These are phyloP conservation scores for Volutella citrinella DNA, from an alignment of 2,329 filamentous ascomycete genomes.

Conservation along the genomic window DNA sequence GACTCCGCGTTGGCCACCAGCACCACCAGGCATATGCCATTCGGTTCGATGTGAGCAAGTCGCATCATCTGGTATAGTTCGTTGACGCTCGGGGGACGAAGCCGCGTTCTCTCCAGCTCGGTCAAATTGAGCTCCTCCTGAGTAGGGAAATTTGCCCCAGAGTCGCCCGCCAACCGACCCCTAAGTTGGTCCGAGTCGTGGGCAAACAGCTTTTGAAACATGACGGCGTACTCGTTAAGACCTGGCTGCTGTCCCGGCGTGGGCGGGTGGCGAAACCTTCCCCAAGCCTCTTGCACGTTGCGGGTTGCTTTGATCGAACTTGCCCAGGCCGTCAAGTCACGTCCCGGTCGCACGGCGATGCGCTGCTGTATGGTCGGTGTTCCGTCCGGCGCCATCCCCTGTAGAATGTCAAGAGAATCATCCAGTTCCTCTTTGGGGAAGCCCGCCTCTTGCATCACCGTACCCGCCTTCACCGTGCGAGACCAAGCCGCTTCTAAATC, in stretches of 20 bases:
- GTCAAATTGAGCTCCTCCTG: slow-evolving; percentile 49
- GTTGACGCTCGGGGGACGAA: slow-evolving; percentile 56
- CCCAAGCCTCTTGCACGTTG: slow-evolving; percentile 61
- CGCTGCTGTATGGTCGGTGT: slow-evolving; percentile 56
- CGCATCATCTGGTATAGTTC: slow-evolving; percentile 61
- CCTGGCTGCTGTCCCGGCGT: slow-evolving; percentile 32
- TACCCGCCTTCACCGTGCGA: slow-evolving; percentile 49
- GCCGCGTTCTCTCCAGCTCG: slow-evolving; percentile 62
- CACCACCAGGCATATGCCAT: slow-evolving; percentile 49
- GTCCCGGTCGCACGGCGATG: slow-evolving; percentile 14
- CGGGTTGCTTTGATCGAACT: slow-evolving; percentile 56
- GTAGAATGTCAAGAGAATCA: slow-evolving; percentile 47
- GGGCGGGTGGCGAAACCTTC: slow-evolving; percentile 40
- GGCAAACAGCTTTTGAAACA: slow-evolving; percentile 55
- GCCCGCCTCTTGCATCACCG: slow-evolving; percentile 55
- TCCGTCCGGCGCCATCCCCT: slow-evolving; percentile 47
- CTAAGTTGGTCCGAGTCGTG: slow-evolving; percentile 24
- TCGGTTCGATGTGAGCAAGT: slow-evolving; percentile 44
- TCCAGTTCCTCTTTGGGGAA: slow-evolving; percentile 48
- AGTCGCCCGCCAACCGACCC: slow-evolving; percentile 56
- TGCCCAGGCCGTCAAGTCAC: slow-evolving; percentile 44
- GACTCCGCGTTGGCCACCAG: slow-evolving; percentile 53
- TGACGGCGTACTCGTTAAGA: slow-evolving; percentile 51
- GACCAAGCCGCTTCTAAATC: slow-evolving; percentile 51
- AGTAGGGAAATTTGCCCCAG: slow-evolving; percentile 44